Base-by-base conservation (phyloP, 2,329 filamentous ascomycete genomes). In the Aspergillus texensis region DNA sequence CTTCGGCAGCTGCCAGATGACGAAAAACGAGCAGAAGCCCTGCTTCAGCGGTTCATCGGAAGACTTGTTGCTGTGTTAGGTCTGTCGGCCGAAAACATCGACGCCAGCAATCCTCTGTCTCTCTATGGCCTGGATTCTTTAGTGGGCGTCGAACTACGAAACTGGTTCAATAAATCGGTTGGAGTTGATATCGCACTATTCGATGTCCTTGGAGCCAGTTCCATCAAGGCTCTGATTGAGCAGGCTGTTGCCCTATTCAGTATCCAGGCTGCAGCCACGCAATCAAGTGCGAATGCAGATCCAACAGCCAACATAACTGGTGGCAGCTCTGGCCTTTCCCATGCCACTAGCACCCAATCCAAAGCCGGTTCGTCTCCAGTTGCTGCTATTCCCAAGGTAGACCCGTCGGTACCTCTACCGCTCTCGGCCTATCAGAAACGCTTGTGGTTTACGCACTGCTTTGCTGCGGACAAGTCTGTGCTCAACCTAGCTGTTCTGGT, bases 71-170 rank as follows among this genome's bases (percentile, higher is more conserved):
- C 4, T 4, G 16, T 41, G 12, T 14, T 19, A 19, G 36, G 36
- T 8, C 12, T 41, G 36, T 14, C 36, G 12, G 12, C 16, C 36
- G 36, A 41, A 19, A 41, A 41, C 36, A 41, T 41, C 36, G 36
- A 14, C 8, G 12, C 36, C 16, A 19, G 16, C 16, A 41, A 41
- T 14, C 16, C 36, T 4, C 34, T 57, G 19, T 19, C 34, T 19
- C 21, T 28, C 58, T 61, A 61, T 32, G 58, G 58, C 4, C 36
- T 61, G 28, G 58, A 61, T 43, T 55, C 48, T 26, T 28, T 61
- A 10, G 48, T 61, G 28, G 58, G 50, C 11, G 43, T 61, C 16
- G 58, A 61, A n/a, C 28, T 61, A 19, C 58, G 58, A 24, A 53
- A 61, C 5, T 61, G 58, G 58, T 61, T 61, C 28, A 32, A 39